Percentiles rank a stretch among this genome's conserved stretches.
phyloP scores from a whole-genome alignment of 129 eudicot species.

The Chrysanthemum makinoi region DNA sequence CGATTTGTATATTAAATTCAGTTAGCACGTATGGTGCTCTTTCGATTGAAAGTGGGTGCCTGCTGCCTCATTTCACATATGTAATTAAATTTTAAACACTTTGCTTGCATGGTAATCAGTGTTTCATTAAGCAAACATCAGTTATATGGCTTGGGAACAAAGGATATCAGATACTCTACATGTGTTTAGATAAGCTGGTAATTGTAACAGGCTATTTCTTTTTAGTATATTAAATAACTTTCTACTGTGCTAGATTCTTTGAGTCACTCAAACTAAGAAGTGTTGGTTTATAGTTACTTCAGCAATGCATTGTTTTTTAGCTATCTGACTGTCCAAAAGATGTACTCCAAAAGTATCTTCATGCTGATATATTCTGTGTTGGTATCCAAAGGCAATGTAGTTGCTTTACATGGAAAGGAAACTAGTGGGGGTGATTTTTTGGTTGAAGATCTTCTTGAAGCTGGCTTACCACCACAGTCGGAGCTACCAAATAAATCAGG shows the following conservation, averaged over 20 bases:
- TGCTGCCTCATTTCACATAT: too few relatives aligned
- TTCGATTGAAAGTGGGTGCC: too few relatives aligned
- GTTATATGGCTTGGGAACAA: too few relatives aligned
- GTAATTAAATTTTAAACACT: too few relatives aligned
- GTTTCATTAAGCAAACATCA: too few relatives aligned
- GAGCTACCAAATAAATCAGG: slow-evolving; percentile 61
- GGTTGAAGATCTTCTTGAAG: slow-evolving; percentile 82
- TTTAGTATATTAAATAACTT: neutral
- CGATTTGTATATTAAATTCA: too few relatives aligned
- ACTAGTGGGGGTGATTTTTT: slow-evolving; percentile 68
- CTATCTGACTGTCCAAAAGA: neutral
- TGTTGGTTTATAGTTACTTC: neutral
- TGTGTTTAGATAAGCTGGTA: neutral
- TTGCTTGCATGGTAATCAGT: too few relatives aligned
- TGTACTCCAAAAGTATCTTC: neutral
- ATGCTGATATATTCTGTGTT: slow-evolving; percentile 24
- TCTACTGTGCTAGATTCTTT: neutral
- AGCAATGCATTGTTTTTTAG: neutral
- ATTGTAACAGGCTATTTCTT: neutral
- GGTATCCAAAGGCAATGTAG: slow-evolving; percentile 60
- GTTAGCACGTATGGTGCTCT: too few relatives aligned
- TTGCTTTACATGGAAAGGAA: slow-evolving; percentile 86
- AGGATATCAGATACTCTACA: too few relatives aligned
- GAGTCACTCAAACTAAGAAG: slow-evolving; percentile 9
- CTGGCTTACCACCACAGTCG: slow-evolving; percentile 81